Conservation (phyloP, 495 filamentous ascomycete genomes). For the Trichoderma gamsii region DNA sequence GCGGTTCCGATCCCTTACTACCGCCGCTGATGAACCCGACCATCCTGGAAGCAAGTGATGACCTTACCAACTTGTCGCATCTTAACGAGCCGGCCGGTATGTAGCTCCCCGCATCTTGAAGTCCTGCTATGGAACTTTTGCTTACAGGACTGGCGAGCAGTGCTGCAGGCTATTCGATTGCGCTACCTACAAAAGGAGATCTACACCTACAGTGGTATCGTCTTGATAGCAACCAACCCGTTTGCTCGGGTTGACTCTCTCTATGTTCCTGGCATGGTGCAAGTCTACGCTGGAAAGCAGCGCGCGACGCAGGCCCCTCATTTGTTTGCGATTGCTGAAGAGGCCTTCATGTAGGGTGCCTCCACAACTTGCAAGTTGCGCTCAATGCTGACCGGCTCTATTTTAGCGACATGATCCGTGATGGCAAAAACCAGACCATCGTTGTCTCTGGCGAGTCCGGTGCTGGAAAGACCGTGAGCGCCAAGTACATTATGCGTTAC, state of each 20-base stretch:
- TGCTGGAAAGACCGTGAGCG: constrained; percentile 97
- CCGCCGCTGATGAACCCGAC: constrained; percentile 97
- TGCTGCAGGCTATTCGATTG: constrained; percentile 94
- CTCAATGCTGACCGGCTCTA: not conserved
- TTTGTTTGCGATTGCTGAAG: constrained; percentile 97
- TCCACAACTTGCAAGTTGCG: not conserved
- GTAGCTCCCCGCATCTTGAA: constrained; percentile 18
- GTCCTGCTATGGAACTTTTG: constrained; percentile 15
- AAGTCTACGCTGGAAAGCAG: constrained; percentile 97
- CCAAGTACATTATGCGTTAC: constrained; percentile 99
- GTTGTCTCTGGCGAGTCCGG: constrained; percentile 98
- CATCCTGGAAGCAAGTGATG: constrained; percentile 97
- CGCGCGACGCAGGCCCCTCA: constrained; percentile 94
- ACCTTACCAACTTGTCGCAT: constrained; percentile 95
- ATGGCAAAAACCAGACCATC: constrained; percentile 93
- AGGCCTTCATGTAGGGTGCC: constrained; percentile 82
- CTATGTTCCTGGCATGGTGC: constrained; percentile 98
- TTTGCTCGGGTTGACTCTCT: constrained; percentile 97
- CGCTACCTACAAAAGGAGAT: constrained; percentile 99
- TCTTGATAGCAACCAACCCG: constrained; percentile 96
- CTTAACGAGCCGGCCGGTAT: constrained; percentile 97
- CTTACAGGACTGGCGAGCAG: constrained; percentile 48
- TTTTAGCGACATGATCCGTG: constrained; percentile 89
- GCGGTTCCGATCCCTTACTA: constrained; percentile 62
- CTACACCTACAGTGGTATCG: constrained; percentile 99